Base-by-base conservation (phyloP, 2,329 filamentous ascomycete genomes). In the Leptosphaerulina australis region DNA sequence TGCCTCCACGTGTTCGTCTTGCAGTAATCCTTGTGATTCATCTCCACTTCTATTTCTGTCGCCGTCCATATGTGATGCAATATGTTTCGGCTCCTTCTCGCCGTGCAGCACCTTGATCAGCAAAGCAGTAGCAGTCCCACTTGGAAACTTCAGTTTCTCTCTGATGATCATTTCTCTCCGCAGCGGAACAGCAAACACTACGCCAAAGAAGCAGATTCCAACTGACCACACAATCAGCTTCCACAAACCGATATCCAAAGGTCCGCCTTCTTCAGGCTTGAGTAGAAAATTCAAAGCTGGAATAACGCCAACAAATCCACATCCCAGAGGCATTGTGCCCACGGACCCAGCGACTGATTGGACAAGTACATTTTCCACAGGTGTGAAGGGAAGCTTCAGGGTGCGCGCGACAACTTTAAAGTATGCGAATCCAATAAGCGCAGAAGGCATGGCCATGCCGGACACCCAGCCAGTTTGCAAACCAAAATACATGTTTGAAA, bases 401-500 rank as follows among this genome's bases (percentile, higher is more conserved):
- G 89, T 84, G 34, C 83, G 84, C 0, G 88, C 83, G 1, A 97
- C 74, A 5, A 87, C 81, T 66, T 90, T 91, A 80, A 99, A 99
- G 62, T 96, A 88, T 9, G 91, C 93, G 69, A 97, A 97, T 2
- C 94, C 93, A 68, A 99, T 90, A 52, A 99, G 78, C 17, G 91
- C 94, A 1, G 91, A 90, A 0, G 94, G 94, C 91, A 99, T 97
- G 12, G 91, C 90, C 94, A 99, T 97, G 60, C 90, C 90, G 65
- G 87, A 84, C 28, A 90, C 83, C 86, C 86, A 89, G 58, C 86
- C 86, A 21, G 90, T 95, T 76, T 97, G 94, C 24, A 99, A 79
- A n/a, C 94, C 94, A 71, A 99, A 99, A 74, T 97, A 99, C 79
- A 95, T 97, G 70, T 99, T 99, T 43, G 90, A 95, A 71, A 96